Percentiles rank a stretch among this genome's conserved stretches.
Conservation (phyloP, 2,329 filamentous ascomycete genomes). For the Cryoendolithus antarcticus region DNA sequence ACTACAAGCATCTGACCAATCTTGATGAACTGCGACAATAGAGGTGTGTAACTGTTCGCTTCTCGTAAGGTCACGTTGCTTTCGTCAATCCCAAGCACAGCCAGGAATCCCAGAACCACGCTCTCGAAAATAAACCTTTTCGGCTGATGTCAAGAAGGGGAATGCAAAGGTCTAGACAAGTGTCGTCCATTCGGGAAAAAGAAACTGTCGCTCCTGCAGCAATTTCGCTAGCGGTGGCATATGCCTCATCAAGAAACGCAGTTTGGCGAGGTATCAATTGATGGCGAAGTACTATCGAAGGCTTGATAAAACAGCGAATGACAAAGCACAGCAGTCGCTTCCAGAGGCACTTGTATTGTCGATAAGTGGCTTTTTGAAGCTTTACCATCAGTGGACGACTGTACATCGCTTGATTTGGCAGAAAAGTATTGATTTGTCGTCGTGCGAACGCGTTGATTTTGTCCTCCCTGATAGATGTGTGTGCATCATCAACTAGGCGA, state of each 20-base stretch:
- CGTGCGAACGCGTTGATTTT: slow-evolving; percentile 9
- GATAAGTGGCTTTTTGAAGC: slow-evolving; percentile 7
- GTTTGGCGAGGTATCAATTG: slow-evolving; percentile 7
- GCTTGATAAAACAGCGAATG: too few relatives aligned
- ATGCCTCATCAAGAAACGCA: neutral
- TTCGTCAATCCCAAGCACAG: slow-evolving; percentile 8
- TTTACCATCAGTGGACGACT: slow-evolving; percentile 8
- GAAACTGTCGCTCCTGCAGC: too few relatives aligned
- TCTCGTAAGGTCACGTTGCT: slow-evolving; percentile 4
- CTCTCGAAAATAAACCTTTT: slow-evolving; percentile 10
- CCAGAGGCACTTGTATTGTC: slow-evolving; percentile 9
- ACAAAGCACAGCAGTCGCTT: slow-evolving; percentile 10
- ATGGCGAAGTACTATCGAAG: slow-evolving; percentile 1
- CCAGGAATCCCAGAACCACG: slow-evolving; percentile 11
- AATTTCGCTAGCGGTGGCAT: neutral
- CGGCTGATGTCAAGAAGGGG: slow-evolving; percentile 11
- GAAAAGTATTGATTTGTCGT: slow-evolving; percentile 8
- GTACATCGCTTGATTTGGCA: slow-evolving; percentile 1
- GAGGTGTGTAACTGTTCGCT: slow-evolving; percentile 6
- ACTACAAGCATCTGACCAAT: slow-evolving; percentile 13
- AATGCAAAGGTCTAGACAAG: slow-evolving; percentile 10
- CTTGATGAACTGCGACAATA: slow-evolving; percentile 13
- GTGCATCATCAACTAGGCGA: slow-evolving; percentile 3
- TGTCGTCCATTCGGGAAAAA: slow-evolving; percentile 1
- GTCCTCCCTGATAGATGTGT: slow-evolving; percentile 6